Conservation (phyloP, 140 eudicot species). For the Cichorium intybus region DNA sequence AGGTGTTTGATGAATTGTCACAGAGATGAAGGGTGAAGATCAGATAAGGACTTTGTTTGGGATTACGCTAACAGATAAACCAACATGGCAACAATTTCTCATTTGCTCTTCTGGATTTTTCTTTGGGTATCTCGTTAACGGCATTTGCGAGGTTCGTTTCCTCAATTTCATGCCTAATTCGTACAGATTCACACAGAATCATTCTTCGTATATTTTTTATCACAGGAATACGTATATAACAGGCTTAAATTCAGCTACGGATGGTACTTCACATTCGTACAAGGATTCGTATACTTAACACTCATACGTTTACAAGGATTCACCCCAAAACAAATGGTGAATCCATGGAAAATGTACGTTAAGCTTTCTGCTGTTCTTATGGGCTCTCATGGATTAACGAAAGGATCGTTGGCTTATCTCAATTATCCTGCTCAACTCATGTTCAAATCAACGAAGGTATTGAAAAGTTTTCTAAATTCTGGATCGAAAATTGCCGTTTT, state of each 20-base stretch:
- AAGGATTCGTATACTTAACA: conserved; percentile 81
- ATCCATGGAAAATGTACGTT: conserved; percentile 90
- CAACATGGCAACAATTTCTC: conserved; percentile 87
- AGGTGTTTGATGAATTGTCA: conserved; percentile 23
- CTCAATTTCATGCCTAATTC: not conserved
- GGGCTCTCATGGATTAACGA: conserved; percentile 96
- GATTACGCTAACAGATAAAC: conserved; percentile 61
- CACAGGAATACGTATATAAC: conserved; percentile 45
- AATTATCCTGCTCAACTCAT: conserved; percentile 94
- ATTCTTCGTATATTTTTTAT: conserved; percentile 8
- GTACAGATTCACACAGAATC: conserved; percentile 2
- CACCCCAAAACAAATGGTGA: conserved; percentile 91
- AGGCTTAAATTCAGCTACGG: conserved; percentile 70
- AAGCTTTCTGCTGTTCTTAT: conserved; percentile 89
- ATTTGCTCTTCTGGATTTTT: conserved; percentile 92
- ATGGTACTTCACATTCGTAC: conserved; percentile 95
- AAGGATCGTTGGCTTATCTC: conserved; percentile 88
- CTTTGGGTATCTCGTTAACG: conserved; percentile 90
- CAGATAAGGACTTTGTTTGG: conserved; percentile 74
- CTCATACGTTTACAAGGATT: conserved; percentile 78
- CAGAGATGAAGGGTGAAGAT: conserved; percentile 50
- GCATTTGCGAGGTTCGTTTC: conserved; percentile 80
- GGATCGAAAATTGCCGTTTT: conserved; percentile 6
- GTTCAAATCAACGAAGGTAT: conserved; percentile 98
- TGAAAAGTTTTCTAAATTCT: not conserved